These are phyloP conservation scores for Chlorociboria aeruginascens DNA, from an alignment of 495 filamentous ascomycete species.

Conservation along the genomic window DNA sequence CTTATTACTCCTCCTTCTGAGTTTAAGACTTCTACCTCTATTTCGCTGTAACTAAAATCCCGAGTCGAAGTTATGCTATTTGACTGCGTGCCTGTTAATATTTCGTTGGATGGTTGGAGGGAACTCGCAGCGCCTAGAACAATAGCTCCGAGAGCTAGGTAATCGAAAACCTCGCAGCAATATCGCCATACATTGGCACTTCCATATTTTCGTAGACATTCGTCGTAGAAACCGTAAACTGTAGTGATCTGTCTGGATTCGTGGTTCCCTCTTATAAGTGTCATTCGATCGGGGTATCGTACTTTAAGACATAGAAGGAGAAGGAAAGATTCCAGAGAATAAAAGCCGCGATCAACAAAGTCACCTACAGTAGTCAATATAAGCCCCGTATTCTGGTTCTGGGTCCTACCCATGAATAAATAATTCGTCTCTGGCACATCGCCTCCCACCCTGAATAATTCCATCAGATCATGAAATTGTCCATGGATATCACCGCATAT, in stretches of 20 bases:
- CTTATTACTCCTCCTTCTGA: conserved; percentile 65
- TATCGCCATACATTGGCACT: conserved; percentile 97
- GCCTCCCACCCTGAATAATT: conserved; percentile 90
- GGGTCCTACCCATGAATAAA: conserved; percentile 73
- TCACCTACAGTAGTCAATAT: conserved; percentile 45
- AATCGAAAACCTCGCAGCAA: conserved; percentile 98
- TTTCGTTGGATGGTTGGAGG: conserved; percentile 39
- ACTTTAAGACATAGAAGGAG: conserved; percentile 94
- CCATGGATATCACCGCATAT: conserved; percentile 99
- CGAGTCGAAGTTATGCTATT: conserved; percentile 21
- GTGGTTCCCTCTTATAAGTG: conserved; percentile 92
- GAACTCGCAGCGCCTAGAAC: conserved; percentile 79
- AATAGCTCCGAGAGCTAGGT: conserved; percentile 87
- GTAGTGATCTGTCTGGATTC: conserved; percentile 96
- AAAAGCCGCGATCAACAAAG: conserved; percentile 96
- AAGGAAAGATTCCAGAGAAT: conserved; percentile 91
- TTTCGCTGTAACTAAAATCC: conserved; percentile 47
- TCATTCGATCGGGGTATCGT: conserved; percentile 95
- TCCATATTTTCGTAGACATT: conserved; percentile 94
- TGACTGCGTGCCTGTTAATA: conserved; percentile 32
- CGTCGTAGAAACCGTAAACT: conserved; percentile 98
- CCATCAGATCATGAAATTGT: conserved; percentile 98
- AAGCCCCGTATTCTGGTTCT: neutral
- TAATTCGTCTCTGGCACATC: conserved; percentile 97
- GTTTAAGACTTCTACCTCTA: conserved; percentile 88